Conservation (phyloP, 768 basidiomycete genomes). For the Pisolithus albus region DNA sequence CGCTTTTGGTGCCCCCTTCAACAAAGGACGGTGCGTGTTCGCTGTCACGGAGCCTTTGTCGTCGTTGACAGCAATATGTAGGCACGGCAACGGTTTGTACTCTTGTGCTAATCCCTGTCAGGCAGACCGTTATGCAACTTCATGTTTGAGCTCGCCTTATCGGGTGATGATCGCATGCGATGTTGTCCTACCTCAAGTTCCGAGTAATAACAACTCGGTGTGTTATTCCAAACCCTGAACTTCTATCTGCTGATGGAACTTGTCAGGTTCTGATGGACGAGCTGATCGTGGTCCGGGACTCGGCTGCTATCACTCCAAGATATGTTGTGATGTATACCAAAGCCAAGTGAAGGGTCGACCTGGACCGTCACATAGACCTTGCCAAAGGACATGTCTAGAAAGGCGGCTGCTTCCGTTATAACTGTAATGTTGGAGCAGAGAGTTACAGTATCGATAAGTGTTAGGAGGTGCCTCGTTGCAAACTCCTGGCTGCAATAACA, state of each 20-base stretch:
- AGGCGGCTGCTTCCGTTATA: slow-evolving; percentile 14
- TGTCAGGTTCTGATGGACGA: slow-evolving; percentile 40
- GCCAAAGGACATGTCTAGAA: slow-evolving; percentile 12
- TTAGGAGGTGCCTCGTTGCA: slow-evolving; percentile 18
- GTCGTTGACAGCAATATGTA: slow-evolving; percentile 15
- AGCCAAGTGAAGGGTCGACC: slow-evolving; percentile 21
- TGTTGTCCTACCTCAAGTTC: slow-evolving; percentile 33
- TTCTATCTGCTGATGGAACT: slow-evolving; percentile 22
- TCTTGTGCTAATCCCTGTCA: slow-evolving; percentile 52
- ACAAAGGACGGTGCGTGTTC: slow-evolving; percentile 46
- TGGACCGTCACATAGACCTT: slow-evolving; percentile 11
- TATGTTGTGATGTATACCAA: slow-evolving; percentile 55
- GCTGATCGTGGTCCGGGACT: slow-evolving; percentile 44
- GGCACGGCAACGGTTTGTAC: slow-evolving; percentile 59
- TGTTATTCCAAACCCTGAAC: slow-evolving; percentile 13
- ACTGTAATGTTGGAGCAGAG: slow-evolving; percentile 13
- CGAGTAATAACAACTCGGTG: slow-evolving; percentile 20
- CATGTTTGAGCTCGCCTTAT: slow-evolving; percentile 60
- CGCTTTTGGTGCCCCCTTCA: slow-evolving; percentile 47
- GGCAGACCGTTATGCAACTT: slow-evolving; percentile 57
- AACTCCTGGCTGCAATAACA: slow-evolving; percentile 12
- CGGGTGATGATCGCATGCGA: slow-evolving; percentile 61
- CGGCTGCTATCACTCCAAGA: slow-evolving; percentile 53
- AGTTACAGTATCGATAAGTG: slow-evolving; percentile 11
- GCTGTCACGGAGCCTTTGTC: neutral